Conservation (phyloP, 805 yeast genomes). For the Wickerhamiella vanderwaltii region DNA sequence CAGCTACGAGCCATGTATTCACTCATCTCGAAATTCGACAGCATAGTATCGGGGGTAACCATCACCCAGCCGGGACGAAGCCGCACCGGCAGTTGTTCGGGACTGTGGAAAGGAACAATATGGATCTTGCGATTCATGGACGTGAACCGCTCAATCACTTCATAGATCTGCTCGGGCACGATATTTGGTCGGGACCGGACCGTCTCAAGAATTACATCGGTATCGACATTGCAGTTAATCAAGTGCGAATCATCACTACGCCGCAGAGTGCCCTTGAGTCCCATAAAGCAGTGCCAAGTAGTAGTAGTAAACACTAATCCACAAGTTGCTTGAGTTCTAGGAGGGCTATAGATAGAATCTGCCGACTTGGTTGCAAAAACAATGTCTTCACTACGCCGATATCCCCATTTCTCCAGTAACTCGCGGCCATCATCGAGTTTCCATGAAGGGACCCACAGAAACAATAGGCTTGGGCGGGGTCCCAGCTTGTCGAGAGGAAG, state of each 20-base stretch:
- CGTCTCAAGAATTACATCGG: conserved; percentile 68
- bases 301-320: conserved; percentile 42
- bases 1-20: conserved; percentile 29
- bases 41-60: conserved; percentile 67
- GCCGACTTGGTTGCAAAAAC: conserved; percentile 65
- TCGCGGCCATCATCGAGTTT: conserved; percentile 47
- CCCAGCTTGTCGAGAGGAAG: conserved; percentile 64
- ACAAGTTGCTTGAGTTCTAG: conserved; percentile 28
- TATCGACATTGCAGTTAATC: conserved; percentile 85
- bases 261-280: conserved; percentile 87
- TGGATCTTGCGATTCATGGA: conserved; percentile 73
- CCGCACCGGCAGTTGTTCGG: conserved; percentile 45
- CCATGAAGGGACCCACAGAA: conserved; percentile 76
- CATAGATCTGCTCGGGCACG: conserved; percentile 66
- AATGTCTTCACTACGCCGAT: conserved; percentile 80
- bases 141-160: conserved; percentile 79
- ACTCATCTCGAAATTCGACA: conserved; percentile 52
- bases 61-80: conserved; percentile 86
- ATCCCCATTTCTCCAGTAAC: conserved; percentile 42
- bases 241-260: conserved; percentile 72
- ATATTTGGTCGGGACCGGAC: conserved; percentile 24
- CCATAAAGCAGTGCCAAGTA: conserved; percentile 97
- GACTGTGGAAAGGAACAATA: conserved; percentile 59
- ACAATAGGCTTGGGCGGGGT: conserved; percentile 75
- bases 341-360: conserved; percentile 54